Evolutionary conservation across 2,329 filamentous ascomycete genomes (phyloP).

Genomic region (Cladosporium colombiae): DNA sequence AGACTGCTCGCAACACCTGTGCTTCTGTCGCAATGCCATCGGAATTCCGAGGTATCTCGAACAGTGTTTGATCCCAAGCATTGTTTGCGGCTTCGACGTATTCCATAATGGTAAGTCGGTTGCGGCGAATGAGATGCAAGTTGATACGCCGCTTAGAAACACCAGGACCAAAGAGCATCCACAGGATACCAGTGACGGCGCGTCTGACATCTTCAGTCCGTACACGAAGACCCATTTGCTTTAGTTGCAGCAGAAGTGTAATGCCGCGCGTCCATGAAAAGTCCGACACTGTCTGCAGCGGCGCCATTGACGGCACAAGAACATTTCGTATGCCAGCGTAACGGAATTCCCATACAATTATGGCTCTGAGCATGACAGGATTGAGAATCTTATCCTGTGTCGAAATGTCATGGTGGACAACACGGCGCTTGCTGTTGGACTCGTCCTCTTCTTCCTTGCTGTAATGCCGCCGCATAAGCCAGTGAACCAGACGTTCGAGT

Average conservation of each 20-base stretch:
- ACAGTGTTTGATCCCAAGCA: slow-evolving; percentile 26
- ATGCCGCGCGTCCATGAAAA: slow-evolving; percentile 37
- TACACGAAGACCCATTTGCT: slow-evolving; percentile 29
- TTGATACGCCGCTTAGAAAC: slow-evolving; percentile 29
- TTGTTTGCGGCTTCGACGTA: slow-evolving; percentile 37
- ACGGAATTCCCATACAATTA: slow-evolving; percentile 39
- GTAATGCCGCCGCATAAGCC: slow-evolving; percentile 42
- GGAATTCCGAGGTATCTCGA: background rate
- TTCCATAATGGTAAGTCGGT: slow-evolving; percentile 30
- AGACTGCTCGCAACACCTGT: slow-evolving; percentile 28
- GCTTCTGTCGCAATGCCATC: background rate
- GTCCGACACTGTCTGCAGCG: background rate
- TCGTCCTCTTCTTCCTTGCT: background rate
- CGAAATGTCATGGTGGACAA: background rate
- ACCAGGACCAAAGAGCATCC: slow-evolving; percentile 39
- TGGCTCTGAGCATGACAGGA: slow-evolving; percentile 31
- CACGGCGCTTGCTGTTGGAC: background rate
- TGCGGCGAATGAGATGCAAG: slow-evolving; percentile 23
- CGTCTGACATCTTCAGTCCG: slow-evolving; percentile 24
- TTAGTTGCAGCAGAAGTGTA: slow-evolving; percentile 31
- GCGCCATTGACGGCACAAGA: slow-evolving; percentile 8
- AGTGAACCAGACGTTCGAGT: slow-evolving; percentile 53
- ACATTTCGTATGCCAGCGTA: slow-evolving; percentile 22
- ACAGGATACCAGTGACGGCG: slow-evolving; percentile 34
- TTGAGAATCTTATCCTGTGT: slow-evolving; percentile 28